Percentiles rank a stretch among this genome's conserved stretches.
Evolutionary conservation across 1,284 basidiomycete species (phyloP).

Genomic region (Cutaneotrichosporon spelunceum): DNA sequence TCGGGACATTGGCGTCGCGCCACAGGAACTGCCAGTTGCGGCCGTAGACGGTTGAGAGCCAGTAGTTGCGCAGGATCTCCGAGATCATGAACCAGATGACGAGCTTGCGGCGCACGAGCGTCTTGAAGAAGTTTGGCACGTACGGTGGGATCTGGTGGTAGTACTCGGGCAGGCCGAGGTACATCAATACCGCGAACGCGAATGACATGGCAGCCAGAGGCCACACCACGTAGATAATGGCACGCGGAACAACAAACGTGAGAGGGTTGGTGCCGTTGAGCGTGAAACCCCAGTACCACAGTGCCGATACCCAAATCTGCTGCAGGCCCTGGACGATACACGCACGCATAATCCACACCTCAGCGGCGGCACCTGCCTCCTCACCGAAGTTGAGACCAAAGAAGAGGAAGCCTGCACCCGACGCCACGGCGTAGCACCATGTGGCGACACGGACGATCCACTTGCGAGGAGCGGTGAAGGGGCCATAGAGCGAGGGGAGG

Average conservation of each 20-base stretch:
- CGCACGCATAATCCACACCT: slow-evolving; percentile 83
- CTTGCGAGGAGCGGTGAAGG: slow-evolving; percentile 63
- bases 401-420: slow-evolving; percentile 82
- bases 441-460: slow-evolving; percentile 72
- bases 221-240: slow-evolving; percentile 72
- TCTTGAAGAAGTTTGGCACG: slow-evolving; percentile 83
- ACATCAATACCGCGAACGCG: slow-evolving; percentile 73
- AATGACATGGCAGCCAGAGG: slow-evolving; percentile 71
- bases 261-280: slow-evolving; percentile 57
- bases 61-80: slow-evolving; percentile 84
- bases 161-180: slow-evolving; percentile 72
- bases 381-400: slow-evolving; percentile 94
- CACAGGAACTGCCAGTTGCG: slow-evolving; percentile 92
- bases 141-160: slow-evolving; percentile 70
- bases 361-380: slow-evolving; percentile 87
- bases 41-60: slow-evolving; percentile 78
- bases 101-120: slow-evolving; percentile 79
- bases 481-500: slow-evolving; percentile 67
- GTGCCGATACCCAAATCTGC: slow-evolving; percentile 83
- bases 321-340: slow-evolving; percentile 89
- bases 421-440: slow-evolving; percentile 81
- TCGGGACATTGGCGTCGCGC: slow-evolving; percentile 69
- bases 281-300: slow-evolving; percentile 91
- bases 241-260: slow-evolving; percentile 41
- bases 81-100: slow-evolving; percentile 90